Conservation (phyloP, 2,329 filamentous ascomycete genomes). For the Coniochaeta sp. region DNA sequence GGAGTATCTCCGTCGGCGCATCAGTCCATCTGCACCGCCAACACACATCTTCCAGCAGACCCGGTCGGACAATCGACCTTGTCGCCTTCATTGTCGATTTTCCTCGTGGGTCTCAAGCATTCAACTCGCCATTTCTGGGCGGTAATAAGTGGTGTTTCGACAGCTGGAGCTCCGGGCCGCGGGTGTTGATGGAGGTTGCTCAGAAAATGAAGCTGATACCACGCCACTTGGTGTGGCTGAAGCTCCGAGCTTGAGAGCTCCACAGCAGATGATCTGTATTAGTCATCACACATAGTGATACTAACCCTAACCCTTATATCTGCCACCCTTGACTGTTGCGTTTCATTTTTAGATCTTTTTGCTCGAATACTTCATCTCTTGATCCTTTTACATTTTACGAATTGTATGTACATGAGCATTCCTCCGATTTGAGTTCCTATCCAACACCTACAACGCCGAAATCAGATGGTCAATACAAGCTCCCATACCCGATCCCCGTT, state of each 20-base stretch:
- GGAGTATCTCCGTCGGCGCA: not conserved
- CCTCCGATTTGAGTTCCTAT: no score
- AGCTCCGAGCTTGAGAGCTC: not conserved
- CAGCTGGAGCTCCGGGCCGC: not conserved
- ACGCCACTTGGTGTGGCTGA: not conserved
- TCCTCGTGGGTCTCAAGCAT: not conserved
- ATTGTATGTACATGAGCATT: no score
- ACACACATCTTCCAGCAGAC: conserved; percentile 16
- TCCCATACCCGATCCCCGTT: not conserved
- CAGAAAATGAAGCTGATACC: not conserved
- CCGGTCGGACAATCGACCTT: not conserved
- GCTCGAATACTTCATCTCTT: no score
- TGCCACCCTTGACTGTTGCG: no score
- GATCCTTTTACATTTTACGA: no score
- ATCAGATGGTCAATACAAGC: not conserved
- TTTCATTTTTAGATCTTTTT: no score
- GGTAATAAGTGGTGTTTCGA: not conserved
- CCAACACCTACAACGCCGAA: no score
- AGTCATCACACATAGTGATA: no score
- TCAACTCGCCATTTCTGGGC: conserved; percentile 1
- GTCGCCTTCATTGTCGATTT: not conserved
- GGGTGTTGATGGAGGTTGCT: not conserved
- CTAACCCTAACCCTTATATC: no score
- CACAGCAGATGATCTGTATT: no score
- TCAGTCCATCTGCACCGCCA: conserved; percentile 17